phyloP scores from a whole-genome alignment of 2,329 filamentous ascomycete species.

The Microsporum audouinii region DNA sequence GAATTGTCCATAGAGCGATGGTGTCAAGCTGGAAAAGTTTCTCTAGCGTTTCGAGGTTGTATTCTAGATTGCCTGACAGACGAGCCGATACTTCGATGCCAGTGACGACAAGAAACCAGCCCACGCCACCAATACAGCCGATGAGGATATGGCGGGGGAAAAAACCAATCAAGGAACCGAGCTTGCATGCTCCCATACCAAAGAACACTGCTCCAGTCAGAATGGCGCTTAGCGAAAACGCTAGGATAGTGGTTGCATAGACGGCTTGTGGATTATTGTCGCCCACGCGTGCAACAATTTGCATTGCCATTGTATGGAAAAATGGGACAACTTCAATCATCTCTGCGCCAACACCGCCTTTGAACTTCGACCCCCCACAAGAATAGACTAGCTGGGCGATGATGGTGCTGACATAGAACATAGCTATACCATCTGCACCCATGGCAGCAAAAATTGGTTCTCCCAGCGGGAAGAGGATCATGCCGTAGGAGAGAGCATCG shows the following conservation, averaged over 20 bases:
- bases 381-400: slow-evolving; percentile 87
- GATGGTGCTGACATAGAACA: slow-evolving; percentile 98
- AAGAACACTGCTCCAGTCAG: slow-evolving; percentile 88
- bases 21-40: slow-evolving; percentile 65
- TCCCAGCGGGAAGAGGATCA: slow-evolving; percentile 90
- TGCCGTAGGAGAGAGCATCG: slow-evolving; percentile 89
- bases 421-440: slow-evolving; percentile 88
- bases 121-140: slow-evolving; percentile 92
- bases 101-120: slow-evolving; percentile 85
- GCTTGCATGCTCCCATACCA: slow-evolving; percentile 70
- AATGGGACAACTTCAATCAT: slow-evolving; percentile 98
- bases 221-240: slow-evolving; percentile 82
- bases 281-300: slow-evolving; percentile 68
- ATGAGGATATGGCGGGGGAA: slow-evolving; percentile 94
- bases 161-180: slow-evolving; percentile 90
- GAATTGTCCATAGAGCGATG: slow-evolving; percentile 69
- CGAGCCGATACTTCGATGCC: slow-evolving; percentile 88
- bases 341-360: slow-evolving; percentile 84
- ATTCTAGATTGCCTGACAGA: slow-evolving; percentile 72
- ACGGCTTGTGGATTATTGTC: slow-evolving; percentile 72
- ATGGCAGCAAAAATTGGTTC: slow-evolving; percentile 74
- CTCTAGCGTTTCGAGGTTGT: slow-evolving; percentile 63
- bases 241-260: slow-evolving; percentile 84
- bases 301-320: slow-evolving; percentile 95
- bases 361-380: slow-evolving; percentile 71